phyloP scores from a whole-genome alignment of 192 early-diverging fungal genomes.

The Gaertneriomyces semiglobifer region DNA sequence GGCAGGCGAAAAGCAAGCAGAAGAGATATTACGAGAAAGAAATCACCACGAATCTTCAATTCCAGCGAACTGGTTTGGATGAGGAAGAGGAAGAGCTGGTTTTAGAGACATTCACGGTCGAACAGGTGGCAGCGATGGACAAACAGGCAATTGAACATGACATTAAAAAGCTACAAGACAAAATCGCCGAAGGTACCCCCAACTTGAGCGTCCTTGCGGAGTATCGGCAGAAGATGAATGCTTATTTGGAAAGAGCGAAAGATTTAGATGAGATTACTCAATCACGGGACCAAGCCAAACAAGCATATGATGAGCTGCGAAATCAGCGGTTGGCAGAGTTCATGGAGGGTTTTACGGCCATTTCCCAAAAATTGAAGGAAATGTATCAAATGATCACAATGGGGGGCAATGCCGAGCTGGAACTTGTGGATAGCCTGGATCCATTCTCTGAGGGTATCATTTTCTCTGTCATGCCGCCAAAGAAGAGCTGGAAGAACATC shows the following conservation, averaged over 20 bases:
- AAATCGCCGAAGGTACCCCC: constrained; percentile 57
- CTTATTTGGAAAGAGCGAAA: constrained; percentile 63
- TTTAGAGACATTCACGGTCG: constrained; percentile 55
- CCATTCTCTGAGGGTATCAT: constrained; percentile 98
- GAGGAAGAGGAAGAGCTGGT: constrained; percentile 32
- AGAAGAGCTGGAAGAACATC: constrained; percentile 99
- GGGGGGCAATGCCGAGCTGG: constrained; percentile 97
- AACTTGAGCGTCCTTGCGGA: constrained; percentile 87
- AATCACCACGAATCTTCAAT: constrained; percentile 27
- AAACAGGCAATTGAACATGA: constrained; percentile 62
- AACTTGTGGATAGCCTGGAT: constrained; percentile 94
- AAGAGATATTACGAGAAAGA: constrained; percentile 21
- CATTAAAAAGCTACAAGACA: constrained; percentile 67
- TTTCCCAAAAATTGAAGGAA: constrained; percentile 94
- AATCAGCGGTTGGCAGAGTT: constrained; percentile 85
- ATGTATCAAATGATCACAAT: constrained; percentile 99
- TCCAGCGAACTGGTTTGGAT: constrained; percentile 45
- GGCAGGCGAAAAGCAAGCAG: constrained; percentile 17
- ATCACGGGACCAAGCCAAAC: constrained; percentile 71
- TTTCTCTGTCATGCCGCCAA: constrained; percentile 99
- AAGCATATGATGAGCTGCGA: constrained; percentile 68
- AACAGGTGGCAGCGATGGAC: constrained; percentile 65
- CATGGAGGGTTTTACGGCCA: constrained; percentile 90
- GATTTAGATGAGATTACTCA: constrained; percentile 74
- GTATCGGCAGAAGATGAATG: constrained; percentile 74